Evolutionary conservation across 768 basidiomycete species (phyloP), one percentile per base, ranked within the genome.

Genomic region (Sarcodon aspratus): DNA sequence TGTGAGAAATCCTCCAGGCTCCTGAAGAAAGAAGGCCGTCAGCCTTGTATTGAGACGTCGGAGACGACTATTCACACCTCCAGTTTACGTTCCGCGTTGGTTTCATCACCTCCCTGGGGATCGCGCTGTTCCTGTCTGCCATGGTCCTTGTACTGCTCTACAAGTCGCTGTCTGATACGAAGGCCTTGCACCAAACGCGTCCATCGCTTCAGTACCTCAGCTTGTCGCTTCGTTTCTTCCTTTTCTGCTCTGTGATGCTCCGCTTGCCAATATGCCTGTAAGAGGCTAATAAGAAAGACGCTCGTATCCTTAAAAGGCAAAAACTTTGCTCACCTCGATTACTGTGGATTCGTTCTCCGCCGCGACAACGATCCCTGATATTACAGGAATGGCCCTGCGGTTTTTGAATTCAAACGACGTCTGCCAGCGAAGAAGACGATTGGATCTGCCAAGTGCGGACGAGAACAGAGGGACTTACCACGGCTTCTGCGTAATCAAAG

Each of bases 391-490:
- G 0, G 96, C 95, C 46, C 85, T 76, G 33, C 88, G 82, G 63
- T 94, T 93, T 61, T 82, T 90, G 69, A 98, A 99, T 64, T 97
- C 95, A 63, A 98, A 99, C 11, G 93, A 87, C 50, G 82, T 91
- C 94, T 97, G 57, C 9, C 50, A n/a, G 50, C 37, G 10, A 37
- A 15, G 3, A 50, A 15, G 18, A 36, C 48, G 35, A 43, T n/a
- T 36, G 51, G 48, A 32, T 44, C 50, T 45, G 44, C 47, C 21
- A 35, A 15, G 44, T 18, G 33, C 38, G 15, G 17, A n/a, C 3
- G n/a, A 21, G 12, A 32, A 44, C 32, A n/a, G 33, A 21, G 44
- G 13, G 10, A 63, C 90, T 50, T 63, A 97, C 95, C 65, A 97
- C 92, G 40, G 96, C 93, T 64, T 98, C 95, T 21, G 92, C 95